Conservation (phyloP, 805 yeast species). For the Starmerella bombicola region DNA sequence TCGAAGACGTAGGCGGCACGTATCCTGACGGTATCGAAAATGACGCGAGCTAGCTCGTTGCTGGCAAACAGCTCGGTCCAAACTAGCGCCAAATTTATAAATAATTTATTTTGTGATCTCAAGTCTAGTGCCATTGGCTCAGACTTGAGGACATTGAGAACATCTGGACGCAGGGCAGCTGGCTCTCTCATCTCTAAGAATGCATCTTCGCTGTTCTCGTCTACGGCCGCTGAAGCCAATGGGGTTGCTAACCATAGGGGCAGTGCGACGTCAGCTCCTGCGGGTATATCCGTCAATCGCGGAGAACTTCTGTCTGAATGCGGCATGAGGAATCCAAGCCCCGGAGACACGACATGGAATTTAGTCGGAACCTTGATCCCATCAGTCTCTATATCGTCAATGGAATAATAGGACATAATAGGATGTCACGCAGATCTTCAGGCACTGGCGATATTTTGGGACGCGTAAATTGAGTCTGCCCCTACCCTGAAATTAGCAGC, state of each 20-base stretch:
- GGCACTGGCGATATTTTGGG: too few relatives aligned
- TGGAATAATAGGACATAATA: conserved; percentile 24
- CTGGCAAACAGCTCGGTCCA: conserved; percentile 70
- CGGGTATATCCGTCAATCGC: conserved; percentile 3
- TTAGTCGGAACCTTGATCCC: conserved; percentile 57
- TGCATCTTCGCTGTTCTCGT: conserved; percentile 30
- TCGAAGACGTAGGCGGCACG: conserved; percentile 64
- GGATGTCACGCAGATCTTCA: too few relatives aligned
- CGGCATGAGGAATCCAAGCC: conserved; percentile 74
- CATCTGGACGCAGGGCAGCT: conserved; percentile 48
- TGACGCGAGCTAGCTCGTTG: conserved; percentile 43
- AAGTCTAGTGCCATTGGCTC: conserved; percentile 56
- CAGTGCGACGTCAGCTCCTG: conserved; percentile 38
- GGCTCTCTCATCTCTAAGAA: conserved; percentile 64
- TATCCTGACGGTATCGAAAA: conserved; percentile 41
- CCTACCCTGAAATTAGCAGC: too few relatives aligned
- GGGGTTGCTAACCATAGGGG: conserved; percentile 85
- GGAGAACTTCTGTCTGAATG: not conserved
- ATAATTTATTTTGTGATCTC: conserved; percentile 52
- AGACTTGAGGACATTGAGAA: conserved; percentile 71
- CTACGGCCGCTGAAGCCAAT: conserved; percentile 43
- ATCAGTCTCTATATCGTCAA: conserved; percentile 30
- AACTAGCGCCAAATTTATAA: conserved; percentile 53
- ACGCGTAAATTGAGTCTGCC: too few relatives aligned
- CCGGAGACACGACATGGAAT: conserved; percentile 67